Evolutionary conservation across 768 basidiomycete species (phyloP).

Genomic region (Mrakia hoshinonis): DNA sequence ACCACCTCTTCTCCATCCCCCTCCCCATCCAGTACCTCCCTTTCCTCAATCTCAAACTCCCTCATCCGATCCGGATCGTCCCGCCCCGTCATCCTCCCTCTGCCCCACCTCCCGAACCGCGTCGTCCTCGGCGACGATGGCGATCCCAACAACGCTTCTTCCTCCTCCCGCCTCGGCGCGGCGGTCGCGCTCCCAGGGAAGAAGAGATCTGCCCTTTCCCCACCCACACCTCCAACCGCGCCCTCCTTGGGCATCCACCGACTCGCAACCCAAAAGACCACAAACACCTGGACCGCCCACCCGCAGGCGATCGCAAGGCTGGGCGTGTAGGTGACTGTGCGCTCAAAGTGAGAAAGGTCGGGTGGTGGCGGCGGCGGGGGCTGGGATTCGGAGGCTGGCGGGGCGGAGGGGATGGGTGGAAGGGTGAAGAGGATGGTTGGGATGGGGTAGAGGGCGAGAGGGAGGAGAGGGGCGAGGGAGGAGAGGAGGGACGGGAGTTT

Average conservation of each 20-base stretch:
- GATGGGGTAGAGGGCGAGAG: constrained; percentile 5
- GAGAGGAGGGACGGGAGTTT: neutral
- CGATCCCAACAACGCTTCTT: neutral
- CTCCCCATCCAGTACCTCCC: neutral
- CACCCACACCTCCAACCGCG: neutral
- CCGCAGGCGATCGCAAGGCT: neutral
- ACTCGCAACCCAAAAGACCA: neutral
- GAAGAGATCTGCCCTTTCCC: neutral
- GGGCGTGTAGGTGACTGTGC: neutral
- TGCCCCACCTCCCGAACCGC: neutral
- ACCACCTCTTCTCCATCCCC: neutral
- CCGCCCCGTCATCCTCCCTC: neutral
- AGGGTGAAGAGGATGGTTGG: constrained; percentile 17
- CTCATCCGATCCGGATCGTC: neutral
- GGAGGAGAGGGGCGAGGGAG: constrained; percentile 1
- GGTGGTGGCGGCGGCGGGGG: neutral
- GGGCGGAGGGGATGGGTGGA: neutral
- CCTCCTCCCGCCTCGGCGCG: neutral
- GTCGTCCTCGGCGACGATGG: neutral
- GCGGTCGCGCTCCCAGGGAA: neutral
- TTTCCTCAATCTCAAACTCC: neutral
- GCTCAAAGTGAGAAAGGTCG: neutral
- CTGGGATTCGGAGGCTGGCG: neutral
- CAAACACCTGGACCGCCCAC: neutral
- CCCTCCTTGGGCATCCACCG: neutral